These are phyloP conservation scores for Nannochloropsis gaditana DNA, from an alignment of 108 stramenopile species.

Conservation along the genomic window DNA sequence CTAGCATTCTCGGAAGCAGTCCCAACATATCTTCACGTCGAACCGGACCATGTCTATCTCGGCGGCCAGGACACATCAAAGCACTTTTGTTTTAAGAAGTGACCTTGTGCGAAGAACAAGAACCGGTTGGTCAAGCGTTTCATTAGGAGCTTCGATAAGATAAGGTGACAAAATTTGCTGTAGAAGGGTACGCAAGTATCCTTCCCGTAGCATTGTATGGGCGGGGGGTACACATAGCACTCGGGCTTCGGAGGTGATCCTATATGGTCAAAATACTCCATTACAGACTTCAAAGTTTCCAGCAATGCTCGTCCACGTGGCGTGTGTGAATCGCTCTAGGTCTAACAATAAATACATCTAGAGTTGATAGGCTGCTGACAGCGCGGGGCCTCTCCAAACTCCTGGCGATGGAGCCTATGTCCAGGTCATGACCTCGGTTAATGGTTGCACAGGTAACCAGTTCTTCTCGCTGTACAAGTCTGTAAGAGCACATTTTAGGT, in stretches of 20 bases:
- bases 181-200: background rate
- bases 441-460: constrained; percentile 17
- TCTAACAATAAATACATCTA: background rate
- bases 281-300: background rate
- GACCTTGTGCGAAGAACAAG: background rate
- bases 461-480: background rate
- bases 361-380: background rate
- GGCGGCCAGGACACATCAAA: background rate
- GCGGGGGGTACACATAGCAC: background rate
- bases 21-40: constrained; percentile 5
- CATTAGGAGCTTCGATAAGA: background rate
- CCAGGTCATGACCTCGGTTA: background rate
- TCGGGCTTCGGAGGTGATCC: background rate
- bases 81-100: background rate
- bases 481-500: background rate
- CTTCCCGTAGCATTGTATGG: background rate
- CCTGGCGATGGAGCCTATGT: background rate
- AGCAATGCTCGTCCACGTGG: background rate
- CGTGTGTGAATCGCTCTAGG: background rate
- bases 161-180: background rate
- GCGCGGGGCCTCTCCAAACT: background rate
- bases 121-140: background rate
- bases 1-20: background rate
- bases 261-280: background rate
- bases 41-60: background rate